Evolutionary conservation across 2,329 filamentous ascomycete genomes (phyloP).

Genomic region (Aspergillus floridensis): DNA sequence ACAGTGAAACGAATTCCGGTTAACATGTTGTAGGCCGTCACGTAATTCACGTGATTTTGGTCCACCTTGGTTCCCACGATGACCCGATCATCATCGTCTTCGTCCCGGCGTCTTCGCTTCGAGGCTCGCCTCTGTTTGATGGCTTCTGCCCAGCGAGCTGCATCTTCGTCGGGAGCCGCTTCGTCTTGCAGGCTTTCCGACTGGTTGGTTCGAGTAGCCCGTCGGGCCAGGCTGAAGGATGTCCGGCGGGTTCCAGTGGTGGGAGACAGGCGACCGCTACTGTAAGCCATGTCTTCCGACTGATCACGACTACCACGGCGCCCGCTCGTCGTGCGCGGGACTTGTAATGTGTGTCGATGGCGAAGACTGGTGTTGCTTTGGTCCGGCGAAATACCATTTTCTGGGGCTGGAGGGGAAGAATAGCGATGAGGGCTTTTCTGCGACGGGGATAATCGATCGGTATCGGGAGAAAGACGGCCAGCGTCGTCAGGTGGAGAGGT

Average conservation of each 20-base stretch:
- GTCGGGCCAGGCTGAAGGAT: slow-evolving; percentile 77
- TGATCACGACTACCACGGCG: slow-evolving; percentile 66
- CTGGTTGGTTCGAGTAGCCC: slow-evolving; percentile 79
- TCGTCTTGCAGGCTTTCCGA: slow-evolving; percentile 84
- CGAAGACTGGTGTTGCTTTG: slow-evolving; percentile 61
- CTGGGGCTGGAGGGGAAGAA: slow-evolving; percentile 54
- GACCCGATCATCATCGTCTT: slow-evolving; percentile 86
- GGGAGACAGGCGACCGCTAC: slow-evolving; percentile 80
- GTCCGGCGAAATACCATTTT: slow-evolving; percentile 54
- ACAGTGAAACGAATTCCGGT: slow-evolving; percentile 97
- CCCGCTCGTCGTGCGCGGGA: slow-evolving; percentile 66
- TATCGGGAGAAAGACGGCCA: slow-evolving; percentile 32
- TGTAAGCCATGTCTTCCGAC: slow-evolving; percentile 58
- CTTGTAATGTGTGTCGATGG: slow-evolving; percentile 85
- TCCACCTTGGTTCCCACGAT: slow-evolving; percentile 97
- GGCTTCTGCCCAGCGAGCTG: slow-evolving; percentile 85
- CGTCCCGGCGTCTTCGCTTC: slow-evolving; percentile 77
- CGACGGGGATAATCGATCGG: slow-evolving; percentile 28
- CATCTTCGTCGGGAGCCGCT: slow-evolving; percentile 81
- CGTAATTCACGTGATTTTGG: slow-evolving; percentile 94
- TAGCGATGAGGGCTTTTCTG: slow-evolving; percentile 35
- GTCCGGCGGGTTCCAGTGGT: slow-evolving; percentile 65
- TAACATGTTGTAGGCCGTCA: slow-evolving; percentile 98
- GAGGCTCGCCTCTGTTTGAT: slow-evolving; percentile 89
- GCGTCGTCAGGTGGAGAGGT: slow-evolving; percentile 34